Base-by-base conservation (phyloP, 2,329 filamentous ascomycete genomes). In the Fusarium torulosum region DNA sequence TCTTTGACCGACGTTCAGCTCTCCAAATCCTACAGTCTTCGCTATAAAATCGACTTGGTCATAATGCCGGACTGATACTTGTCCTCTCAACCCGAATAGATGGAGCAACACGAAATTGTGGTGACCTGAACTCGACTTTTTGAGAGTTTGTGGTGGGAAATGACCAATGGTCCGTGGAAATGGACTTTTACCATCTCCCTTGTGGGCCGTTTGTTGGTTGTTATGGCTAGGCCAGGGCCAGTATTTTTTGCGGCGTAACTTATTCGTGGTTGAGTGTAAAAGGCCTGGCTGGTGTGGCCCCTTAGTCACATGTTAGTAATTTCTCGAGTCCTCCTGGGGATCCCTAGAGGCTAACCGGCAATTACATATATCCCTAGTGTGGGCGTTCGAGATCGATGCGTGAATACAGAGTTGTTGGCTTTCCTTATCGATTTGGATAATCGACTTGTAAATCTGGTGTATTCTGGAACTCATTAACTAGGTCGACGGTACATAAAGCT, bases 171-270 rank as follows among this genome's bases (percentile, higher is more conserved):
- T 42, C 35, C 31, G 17, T 42, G 40, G 23, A 67, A 47, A 45
- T 23, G 41, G 38, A 27, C 31, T 19, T 25, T 40, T 31, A 17
- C 44, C 51, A 23, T 54, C 19, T 51, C 27, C 50, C 41, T 38
- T 54, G 70, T 72, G 67, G 67, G 59, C 35, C 60, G 21, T 66
- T 40, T 64, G 66, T 71, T 72, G 62, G 63, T 52, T 59, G 63
- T 43, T 31, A 42, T 52, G 50, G 52, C 42, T 58, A 44, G 40
- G 44, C 59, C 35, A 59, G 60, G 60, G 53, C 53, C 62, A 68
- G 59, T 46, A 52, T 57, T 70, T 23, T 50, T 50, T 40, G 52
- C 46, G 45, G 57, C 50, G 50, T 70, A 69, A 72, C 66, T 53
- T 68, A 59, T 72, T 72, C 66, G 63, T 66, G 53, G 29, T 37